Evolutionary conservation across 352 stramenopile species (phyloP).

Genomic region (Pythium grandisporangium): DNA sequence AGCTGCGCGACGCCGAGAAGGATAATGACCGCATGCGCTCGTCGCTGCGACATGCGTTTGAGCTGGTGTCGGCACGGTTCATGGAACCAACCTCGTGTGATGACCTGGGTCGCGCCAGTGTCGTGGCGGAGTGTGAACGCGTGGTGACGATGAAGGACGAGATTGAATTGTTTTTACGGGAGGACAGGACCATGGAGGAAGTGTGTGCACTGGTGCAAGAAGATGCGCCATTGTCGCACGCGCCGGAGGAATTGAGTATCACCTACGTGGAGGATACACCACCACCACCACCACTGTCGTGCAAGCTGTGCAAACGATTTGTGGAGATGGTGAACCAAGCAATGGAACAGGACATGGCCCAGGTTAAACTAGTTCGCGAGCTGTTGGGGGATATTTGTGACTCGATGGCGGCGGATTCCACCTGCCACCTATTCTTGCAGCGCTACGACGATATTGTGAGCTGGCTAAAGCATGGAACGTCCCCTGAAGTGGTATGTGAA

Average conservation of each 20-base stretch:
- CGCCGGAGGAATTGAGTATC: conserved; percentile 3
- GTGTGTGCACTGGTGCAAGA: conserved; percentile 31
- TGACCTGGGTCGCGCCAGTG: conserved; percentile 17
- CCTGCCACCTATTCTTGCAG: conserved; percentile 73
- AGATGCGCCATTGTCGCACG: too few species aligned
- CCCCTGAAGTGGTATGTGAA: conserved; percentile 45
- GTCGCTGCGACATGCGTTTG: conserved; percentile 28
- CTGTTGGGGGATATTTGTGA: conserved; percentile 75
- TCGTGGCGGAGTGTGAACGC: conserved; percentile 31
- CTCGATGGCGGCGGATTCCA: conserved; percentile 55
- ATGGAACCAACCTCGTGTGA: conserved; percentile 39
- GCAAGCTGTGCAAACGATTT: conserved; percentile 69
- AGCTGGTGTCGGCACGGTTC: conserved; percentile 30
- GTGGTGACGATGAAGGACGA: conserved; percentile 32
- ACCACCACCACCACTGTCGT: conserved; percentile 41
- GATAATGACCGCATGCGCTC: conserved; percentile 22
- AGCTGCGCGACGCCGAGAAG: conserved; percentile 25
- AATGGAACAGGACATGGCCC: conserved; percentile 39
- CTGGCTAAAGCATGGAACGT: conserved; percentile 65
- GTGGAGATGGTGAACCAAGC: conserved; percentile 64
- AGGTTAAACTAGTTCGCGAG: conserved; percentile 54
- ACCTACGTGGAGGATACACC: conserved; percentile 18
- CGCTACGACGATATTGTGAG: conserved; percentile 68
- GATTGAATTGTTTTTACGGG: conserved; percentile 25
- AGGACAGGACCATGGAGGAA: conserved; percentile 31